Base-by-base conservation (phyloP, 2,329 filamentous ascomycete species). In the Metarhizium sp. region DNA sequence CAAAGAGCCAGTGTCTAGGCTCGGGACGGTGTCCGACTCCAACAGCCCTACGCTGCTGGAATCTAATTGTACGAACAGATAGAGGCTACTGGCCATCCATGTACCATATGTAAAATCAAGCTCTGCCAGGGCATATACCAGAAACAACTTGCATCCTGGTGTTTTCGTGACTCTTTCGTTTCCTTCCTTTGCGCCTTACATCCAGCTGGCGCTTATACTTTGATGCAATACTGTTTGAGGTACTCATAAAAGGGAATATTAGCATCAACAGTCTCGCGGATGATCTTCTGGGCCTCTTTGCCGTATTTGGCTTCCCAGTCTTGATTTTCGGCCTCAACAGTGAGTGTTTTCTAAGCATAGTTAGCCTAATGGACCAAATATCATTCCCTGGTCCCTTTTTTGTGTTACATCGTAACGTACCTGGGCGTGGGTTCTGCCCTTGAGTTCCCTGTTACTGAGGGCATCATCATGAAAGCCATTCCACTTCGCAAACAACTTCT, bases 391-490 rank as follows among this genome's bases (percentile, higher is more conserved):
- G 32, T 34, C 32, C 32, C 32, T 34, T 34, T 11, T 16, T 29
- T 25, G 30, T 32, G 32, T 48, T 40, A 10, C 42, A 25, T 6
- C 6, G 13, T 45, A 55, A 10, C 18, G 71, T 71, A 85, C 82
- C 69, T 81, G 77, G 30, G 83, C 80, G 60, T 85, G 78, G 49
- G 78, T 76, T 66, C 89, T 78, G 2, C 88, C 82, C 67, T 86
- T 86, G 64, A 99, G 75, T 59, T 84, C 85, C 42, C 79, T 86
- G 67, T 89, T 95, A 62, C 88, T 78, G 63, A 97, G 89, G 14
- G 91, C 94, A 75, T 97, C 94, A 62, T 97, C 88, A 70, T 97
- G 94, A 75, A 95, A 97, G 11, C 94, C 94, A 62, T 85, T 88
- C 94, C 94, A 97, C 76, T 99, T 97, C 73, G 92, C 90, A 73